These are phyloP conservation scores for Erysimum cheiranthoides DNA, from an alignment of 345 rosid species.

Conservation along the genomic window DNA sequence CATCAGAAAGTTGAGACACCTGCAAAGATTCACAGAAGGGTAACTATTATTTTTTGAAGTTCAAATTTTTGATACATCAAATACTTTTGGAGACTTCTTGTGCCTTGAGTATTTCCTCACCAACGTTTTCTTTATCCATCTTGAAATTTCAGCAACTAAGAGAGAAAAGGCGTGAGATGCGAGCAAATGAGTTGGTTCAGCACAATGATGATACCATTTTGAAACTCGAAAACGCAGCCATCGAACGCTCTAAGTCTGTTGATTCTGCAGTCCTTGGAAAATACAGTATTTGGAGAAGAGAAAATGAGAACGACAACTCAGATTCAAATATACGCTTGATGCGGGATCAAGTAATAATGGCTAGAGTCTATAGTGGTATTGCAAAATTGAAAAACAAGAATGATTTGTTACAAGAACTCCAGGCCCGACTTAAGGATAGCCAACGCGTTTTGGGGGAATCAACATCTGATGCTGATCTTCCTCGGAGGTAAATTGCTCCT, in stretches of 20 bases:
- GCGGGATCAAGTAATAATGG: constrained; percentile 97
- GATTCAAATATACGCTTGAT: constrained; percentile 91
- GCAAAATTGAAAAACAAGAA: constrained; percentile 80
- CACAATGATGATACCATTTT: constrained; percentile 73
- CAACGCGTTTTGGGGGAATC: constrained; percentile 82
- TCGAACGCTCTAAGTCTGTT: constrained; percentile 92
- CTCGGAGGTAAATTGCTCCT: constrained; percentile 57
- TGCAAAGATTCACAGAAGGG: constrained; percentile 81
- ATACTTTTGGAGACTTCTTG: neutral
- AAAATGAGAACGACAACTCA: constrained; percentile 83
- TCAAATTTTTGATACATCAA: constrained; percentile 6
- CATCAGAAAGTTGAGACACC: constrained; percentile 64
- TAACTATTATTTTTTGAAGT: constrained; percentile 34
- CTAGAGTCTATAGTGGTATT: constrained; percentile 79
- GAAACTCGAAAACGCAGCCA: constrained; percentile 93
- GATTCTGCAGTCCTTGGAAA: constrained; percentile 96
- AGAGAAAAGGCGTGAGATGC: constrained; percentile 80
- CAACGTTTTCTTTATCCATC: neutral
- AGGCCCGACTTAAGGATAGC: constrained; percentile 80
- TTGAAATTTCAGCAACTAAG: constrained; percentile 75
- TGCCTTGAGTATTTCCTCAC: constrained; percentile 6
- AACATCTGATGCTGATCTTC: constrained; percentile 82
- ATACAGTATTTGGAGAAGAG: constrained; percentile 95
- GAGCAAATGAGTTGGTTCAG: constrained; percentile 71
- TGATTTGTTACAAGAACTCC: constrained; percentile 75